Conservation (phyloP, 768 basidiomycete genomes). For the Leccinellum rugosiceps region DNA sequence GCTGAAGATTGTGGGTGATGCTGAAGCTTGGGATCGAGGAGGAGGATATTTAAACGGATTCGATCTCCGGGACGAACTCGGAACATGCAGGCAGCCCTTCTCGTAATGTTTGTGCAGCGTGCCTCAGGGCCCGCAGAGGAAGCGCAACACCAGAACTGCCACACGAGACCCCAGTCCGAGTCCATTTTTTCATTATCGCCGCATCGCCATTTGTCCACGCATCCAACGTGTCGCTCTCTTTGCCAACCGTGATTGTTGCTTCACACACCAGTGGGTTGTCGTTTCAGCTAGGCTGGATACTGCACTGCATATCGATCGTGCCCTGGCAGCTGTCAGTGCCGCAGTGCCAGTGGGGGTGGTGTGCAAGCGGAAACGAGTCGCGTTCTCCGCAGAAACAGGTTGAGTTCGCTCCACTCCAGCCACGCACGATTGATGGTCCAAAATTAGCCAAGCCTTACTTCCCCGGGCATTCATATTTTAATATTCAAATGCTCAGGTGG, state of each 20-base stretch:
- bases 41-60: conserved; percentile 14
- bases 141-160: conserved; percentile 5
- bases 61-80: neutral
- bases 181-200: conserved; percentile 16
- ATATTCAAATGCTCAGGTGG: neutral
- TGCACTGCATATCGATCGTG: conserved; percentile 13
- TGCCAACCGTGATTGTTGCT: neutral
- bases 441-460: conserved; percentile 8
- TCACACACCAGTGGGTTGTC: neutral
- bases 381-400: conserved; percentile 8
- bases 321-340: neutral
- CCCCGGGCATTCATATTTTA: conserved; percentile 12
- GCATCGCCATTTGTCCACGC: conserved; percentile 9
- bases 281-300: conserved; percentile 2
- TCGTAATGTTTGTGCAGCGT: conserved; percentile 5
- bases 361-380: conserved; percentile 22
- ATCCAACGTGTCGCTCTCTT: conserved; percentile 7
- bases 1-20: conserved; percentile 6
- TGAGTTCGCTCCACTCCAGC: neutral
- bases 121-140: conserved; percentile 8
- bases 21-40: neutral
- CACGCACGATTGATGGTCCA: conserved; percentile 10
- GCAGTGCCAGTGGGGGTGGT: conserved; percentile 2
- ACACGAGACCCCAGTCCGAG: conserved; percentile 3
- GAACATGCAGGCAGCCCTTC: neutral